A percentile compares a stretch with the other conserved stretches of the same genome.
Evolutionary conservation across 2,329 filamentous ascomycete genomes (phyloP).

Genomic region (Cladophialophora exuberans): DNA sequence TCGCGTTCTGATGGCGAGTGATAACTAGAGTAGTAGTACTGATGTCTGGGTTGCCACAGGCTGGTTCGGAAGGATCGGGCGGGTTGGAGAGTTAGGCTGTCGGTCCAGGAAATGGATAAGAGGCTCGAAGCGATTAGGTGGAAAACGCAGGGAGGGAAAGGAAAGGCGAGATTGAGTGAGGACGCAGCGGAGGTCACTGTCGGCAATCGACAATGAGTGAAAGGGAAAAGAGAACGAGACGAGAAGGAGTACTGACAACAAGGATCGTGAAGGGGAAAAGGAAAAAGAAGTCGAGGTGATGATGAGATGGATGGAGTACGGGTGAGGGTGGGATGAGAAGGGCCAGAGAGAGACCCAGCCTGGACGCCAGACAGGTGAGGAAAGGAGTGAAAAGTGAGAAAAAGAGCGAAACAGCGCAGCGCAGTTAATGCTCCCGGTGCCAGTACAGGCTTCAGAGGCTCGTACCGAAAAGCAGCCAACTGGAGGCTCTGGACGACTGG

Average conservation of each 20-base stretch:
- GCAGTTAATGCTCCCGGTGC: not conserved
- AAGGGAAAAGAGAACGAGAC: conserved; percentile 19
- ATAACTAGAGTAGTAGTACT: not conserved
- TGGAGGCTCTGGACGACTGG: conserved; percentile 6
- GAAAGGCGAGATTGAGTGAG: conserved; percentile 22
- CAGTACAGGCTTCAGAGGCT: conserved; percentile 1
- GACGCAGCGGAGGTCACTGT: conserved; percentile 12
- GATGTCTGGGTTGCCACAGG: not conserved
- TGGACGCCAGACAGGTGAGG: not conserved
- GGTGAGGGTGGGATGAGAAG: conserved; percentile 1
- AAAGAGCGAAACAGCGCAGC: not conserved
- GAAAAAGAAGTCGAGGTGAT: conserved; percentile 10
- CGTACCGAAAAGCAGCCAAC: conserved; percentile 2
- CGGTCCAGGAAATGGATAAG: conserved; percentile 4
- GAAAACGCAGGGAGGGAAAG: conserved; percentile 21
- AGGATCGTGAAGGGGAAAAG: conserved; percentile 8
- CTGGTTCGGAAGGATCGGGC: conserved; percentile 9
- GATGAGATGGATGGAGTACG: conserved; percentile 6
- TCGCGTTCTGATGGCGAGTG: not conserved
- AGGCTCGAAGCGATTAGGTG: conserved; percentile 20
- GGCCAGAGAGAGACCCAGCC: conserved; percentile 9
- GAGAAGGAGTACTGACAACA: conserved; percentile 13
- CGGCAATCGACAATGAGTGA: conserved; percentile 21
- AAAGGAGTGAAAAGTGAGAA: conserved; percentile 1
- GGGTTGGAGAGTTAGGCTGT: conserved; percentile 6